phyloP scores from a whole-genome alignment of 345 rosid species.

The Aegle marmelos region DNA sequence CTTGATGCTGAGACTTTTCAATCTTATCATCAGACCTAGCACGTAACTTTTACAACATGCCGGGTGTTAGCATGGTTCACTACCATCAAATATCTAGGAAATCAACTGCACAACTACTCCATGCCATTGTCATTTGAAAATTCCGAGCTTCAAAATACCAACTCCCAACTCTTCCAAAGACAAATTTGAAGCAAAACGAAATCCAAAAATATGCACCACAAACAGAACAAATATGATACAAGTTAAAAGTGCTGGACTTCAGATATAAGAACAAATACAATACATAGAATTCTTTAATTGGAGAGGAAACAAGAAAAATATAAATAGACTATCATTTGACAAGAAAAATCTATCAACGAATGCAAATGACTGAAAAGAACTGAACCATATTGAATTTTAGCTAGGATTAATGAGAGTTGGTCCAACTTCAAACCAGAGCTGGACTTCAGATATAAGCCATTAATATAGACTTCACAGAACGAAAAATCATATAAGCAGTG shows the following conservation, averaged over 20 bases:
- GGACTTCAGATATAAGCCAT: neutral
- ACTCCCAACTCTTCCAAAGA: neutral
- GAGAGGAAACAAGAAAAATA: neutral
- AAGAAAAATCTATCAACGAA: neutral
- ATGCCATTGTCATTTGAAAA: neutral
- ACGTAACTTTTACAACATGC: neutral
- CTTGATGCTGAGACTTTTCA: neutral
- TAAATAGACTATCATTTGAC: neutral
- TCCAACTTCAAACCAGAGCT: neutral
- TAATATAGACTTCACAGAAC: neutral
- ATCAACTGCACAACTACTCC: neutral
- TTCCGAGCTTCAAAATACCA: neutral
- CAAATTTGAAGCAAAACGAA: neutral
- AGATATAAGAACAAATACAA: no score
- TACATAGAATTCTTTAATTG: neutral
- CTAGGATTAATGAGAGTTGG: neutral
- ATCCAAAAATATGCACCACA: neutral
- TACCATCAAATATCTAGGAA: neutral
- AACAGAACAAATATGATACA: neutral
- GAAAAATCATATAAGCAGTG: neutral
- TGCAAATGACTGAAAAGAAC: neutral
- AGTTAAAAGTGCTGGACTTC: neutral
- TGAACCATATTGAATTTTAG: neutral
- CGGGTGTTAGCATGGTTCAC: neutral
- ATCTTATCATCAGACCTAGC: neutral